These are phyloP conservation scores for Lepidium campestre DNA, from an alignment of 441 rosid species.

Conservation along the genomic window DNA sequence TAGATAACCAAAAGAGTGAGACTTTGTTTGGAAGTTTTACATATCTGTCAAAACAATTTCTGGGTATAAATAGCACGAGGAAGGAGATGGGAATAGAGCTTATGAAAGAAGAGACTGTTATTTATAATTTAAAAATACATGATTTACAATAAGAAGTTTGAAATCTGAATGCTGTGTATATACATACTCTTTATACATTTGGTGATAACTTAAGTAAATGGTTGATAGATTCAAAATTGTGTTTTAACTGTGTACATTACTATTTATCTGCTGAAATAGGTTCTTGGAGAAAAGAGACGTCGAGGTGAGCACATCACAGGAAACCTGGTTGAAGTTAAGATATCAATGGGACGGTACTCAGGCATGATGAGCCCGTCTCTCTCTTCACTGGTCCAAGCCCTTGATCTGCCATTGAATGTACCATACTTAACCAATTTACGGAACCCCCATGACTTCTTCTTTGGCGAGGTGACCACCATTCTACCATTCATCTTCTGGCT, in stretches of 20 bases:
- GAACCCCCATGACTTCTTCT: constrained; percentile 69
- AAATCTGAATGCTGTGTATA: constrained; percentile 4
- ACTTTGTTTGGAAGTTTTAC: neutral
- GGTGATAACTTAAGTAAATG: constrained; percentile 2
- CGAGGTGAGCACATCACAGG: constrained; percentile 66
- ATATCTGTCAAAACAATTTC: neutral
- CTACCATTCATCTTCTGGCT: constrained; percentile 48
- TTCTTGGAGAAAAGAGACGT: constrained; percentile 61
- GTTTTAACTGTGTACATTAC: neutral
- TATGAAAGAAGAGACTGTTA: neutral
- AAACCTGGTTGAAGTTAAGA: constrained; percentile 53
- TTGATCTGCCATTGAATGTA: constrained; percentile 44
- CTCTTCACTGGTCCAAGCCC: constrained; percentile 26
- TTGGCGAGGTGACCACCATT: constrained; percentile 11
- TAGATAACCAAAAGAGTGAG: neutral
- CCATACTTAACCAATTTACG: constrained; percentile 58
- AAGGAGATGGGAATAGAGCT: neutral
- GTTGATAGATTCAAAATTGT: constrained; percentile 4
- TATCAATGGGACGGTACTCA: constrained; percentile 42
- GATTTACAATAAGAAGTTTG: neutral
- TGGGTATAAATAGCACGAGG: neutral
- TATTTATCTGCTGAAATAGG: constrained; percentile 36
- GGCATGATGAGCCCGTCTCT: constrained; percentile 42
- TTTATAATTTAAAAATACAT: neutral
- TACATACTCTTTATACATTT: constrained; percentile 15